A percentile compares a stretch with the other conserved stretches of the same genome.
phyloP scores from a whole-genome alignment of 805 yeast species.

The Diddensiella caesifluorescens region DNA sequence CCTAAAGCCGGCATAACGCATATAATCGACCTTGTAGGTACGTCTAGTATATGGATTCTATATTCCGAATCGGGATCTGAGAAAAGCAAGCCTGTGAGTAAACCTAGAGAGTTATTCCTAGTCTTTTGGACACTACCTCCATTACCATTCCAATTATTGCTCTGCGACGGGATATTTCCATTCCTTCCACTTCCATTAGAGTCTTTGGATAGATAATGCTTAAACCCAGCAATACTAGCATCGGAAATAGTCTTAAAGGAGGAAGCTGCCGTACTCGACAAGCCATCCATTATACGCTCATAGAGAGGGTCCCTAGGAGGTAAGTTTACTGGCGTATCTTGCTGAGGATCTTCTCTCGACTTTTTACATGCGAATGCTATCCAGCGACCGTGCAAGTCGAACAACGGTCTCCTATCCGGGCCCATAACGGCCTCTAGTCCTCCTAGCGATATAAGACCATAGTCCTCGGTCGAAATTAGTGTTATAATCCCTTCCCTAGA shows the following conservation, averaged over 20 bases:
- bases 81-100: slow-evolving; percentile 18
- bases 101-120: neutral
- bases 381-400: slow-evolving; percentile 48
- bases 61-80: slow-evolving; percentile 21
- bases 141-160: neutral
- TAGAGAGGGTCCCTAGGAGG: slow-evolving; percentile 45
- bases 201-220: slow-evolving; percentile 22
- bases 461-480: slow-evolving; percentile 14
- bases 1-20: slow-evolving; percentile 52
- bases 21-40: slow-evolving; percentile 37
- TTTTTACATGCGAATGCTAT: slow-evolving; percentile 43
- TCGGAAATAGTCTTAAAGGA: slow-evolving; percentile 45
- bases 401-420: slow-evolving; percentile 38
- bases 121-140: neutral
- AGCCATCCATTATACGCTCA: slow-evolving; percentile 41
- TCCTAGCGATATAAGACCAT: slow-evolving; percentile 14
- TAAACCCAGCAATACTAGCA: slow-evolving; percentile 42
- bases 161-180: neutral
- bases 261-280: slow-evolving; percentile 50
- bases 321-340: slow-evolving; percentile 40
- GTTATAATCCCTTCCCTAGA: slow-evolving; percentile 22
- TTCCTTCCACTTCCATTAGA: neutral
- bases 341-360: slow-evolving; percentile 29
- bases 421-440: slow-evolving; percentile 19
- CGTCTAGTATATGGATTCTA: slow-evolving; percentile 45